These are phyloP conservation scores for Populus alba DNA, from an alignment of 345 rosid species.

Conservation along the genomic window DNA sequence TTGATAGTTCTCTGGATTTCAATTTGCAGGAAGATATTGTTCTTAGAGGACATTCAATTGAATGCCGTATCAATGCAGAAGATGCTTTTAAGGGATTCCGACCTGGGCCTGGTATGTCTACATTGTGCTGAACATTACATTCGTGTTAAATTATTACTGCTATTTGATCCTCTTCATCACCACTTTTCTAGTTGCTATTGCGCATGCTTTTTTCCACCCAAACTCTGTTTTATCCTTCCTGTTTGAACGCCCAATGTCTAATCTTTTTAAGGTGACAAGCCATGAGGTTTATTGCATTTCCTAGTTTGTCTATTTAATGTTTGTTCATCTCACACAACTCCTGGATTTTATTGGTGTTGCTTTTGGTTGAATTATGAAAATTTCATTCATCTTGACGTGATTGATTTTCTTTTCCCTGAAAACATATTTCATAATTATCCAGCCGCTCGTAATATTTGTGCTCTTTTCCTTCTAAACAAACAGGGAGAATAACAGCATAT, in stretches of 20 bases:
- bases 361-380: not conserved
- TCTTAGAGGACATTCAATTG: slow-evolving; percentile 96
- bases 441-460: not conserved
- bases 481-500: slow-evolving; percentile 95
- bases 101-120: slow-evolving; percentile 86
- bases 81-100: slow-evolving; percentile 96
- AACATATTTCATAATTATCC: not conserved
- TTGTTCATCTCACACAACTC: not conserved
- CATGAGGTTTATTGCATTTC: not conserved
- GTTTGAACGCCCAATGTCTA: not conserved
- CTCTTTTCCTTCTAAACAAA: not conserved
- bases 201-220: not conserved
- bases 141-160: not conserved
- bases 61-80: slow-evolving; percentile 97
- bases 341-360: slow-evolving; percentile 1
- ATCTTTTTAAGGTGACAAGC: not conserved
- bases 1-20: slow-evolving; percentile 1
- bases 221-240: not conserved
- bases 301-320: not conserved
- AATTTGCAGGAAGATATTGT: slow-evolving; percentile 78
- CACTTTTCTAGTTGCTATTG: not conserved
- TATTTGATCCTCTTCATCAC: not conserved
- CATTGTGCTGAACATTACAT: not conserved
- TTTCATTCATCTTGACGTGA: not conserved
- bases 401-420: not conserved